Evolutionary conservation across 2,329 filamentous ascomycete species (phyloP).

Genomic region (Exophiala xenobiotica): DNA sequence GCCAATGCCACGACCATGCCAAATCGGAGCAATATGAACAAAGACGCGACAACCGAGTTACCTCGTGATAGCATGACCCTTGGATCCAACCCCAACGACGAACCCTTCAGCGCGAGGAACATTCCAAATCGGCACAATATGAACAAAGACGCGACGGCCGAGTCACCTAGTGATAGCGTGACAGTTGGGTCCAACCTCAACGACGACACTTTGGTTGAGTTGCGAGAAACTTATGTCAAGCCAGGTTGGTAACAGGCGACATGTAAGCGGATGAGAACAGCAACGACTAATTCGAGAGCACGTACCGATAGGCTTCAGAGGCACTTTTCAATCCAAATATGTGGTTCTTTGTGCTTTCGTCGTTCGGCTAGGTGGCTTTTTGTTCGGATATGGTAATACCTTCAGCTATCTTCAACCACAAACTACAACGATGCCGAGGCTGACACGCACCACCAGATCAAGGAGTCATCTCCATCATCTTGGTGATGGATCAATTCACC

Average conservation of each 20-base stretch:
- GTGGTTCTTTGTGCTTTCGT: conserved; percentile 54
- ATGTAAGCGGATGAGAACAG: no score
- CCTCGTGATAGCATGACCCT: neutral
- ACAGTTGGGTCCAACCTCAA: neutral
- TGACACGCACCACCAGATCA: conserved; percentile 35
- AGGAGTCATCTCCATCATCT: conserved; percentile 46
- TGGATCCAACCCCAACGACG: no score
- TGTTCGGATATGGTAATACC: conserved; percentile 47
- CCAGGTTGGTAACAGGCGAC: conserved; percentile 6
- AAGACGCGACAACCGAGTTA: neutral
- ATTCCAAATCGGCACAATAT: no score
- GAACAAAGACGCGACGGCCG: neutral
- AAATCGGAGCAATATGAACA: neutral
- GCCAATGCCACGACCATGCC: no score
- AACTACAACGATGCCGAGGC: neutral
- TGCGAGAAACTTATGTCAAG: conserved; percentile 7
- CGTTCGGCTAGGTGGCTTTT: conserved; percentile 50
- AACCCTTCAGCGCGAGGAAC: no score
- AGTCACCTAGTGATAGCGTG: neutral
- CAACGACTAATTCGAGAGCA: neutral
- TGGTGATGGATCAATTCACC: conserved; percentile 55
- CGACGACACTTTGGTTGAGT: neutral
- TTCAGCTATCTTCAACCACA: neutral
- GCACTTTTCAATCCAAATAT: conserved; percentile 50
- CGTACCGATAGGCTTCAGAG: conserved; percentile 41